Base-by-base conservation (phyloP, 2,329 filamentous ascomycete genomes). In the Pseudogymnoascus destructans region DNA sequence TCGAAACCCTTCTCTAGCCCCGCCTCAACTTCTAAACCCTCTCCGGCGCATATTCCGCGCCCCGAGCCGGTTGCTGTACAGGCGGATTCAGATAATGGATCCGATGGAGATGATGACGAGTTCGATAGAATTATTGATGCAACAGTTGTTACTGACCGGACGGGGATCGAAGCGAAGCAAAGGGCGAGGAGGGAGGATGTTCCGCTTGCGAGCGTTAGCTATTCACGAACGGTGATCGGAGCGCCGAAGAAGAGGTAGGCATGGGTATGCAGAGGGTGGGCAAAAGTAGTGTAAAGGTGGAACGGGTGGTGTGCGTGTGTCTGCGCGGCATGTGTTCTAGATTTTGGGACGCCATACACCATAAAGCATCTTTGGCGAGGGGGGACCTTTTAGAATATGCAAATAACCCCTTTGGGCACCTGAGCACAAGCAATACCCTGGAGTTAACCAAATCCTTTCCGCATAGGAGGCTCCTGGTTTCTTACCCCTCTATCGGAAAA, bases 81-180 rank as follows among this genome's bases (percentile, higher is more conserved):
- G 66, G 84, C 86, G 1, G 87, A 87, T 61, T 88, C 85, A 3
- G 86, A 89, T 62, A 80, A 86, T 59, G 79, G 74, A 27, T 36
- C 30, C 4, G 54, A 56, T 5, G 70, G 58, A 3, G 66, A 70
- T 54, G 86, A 93, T 58, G 86, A 87, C 52, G 86, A 89, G 55
- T 95, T 97, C 68, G 92, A 97, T 68, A 86, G 86, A 64, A 95
- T 98, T 70, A 95, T 96, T 67, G 83, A 91, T 65, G 92, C 93
- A 0, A 92, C 89, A 2, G 89, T 89, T 0, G 82, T 95, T 15
- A 96, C 91, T 0, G 92, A 96, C 69, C 81, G 86, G 58, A 87
- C 87, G 10, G 92, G 92, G 0, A 84, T 86, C 46, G 73, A 77
- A 38, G 79, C 81, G 1, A 82, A 81, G 64, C 77, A 85, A 69